Percentiles rank a stretch among this genome's conserved stretches.
These are phyloP conservation scores for Cornus suecica DNA, from an alignment of 148 eudicot genomes.

Conservation along the genomic window DNA sequence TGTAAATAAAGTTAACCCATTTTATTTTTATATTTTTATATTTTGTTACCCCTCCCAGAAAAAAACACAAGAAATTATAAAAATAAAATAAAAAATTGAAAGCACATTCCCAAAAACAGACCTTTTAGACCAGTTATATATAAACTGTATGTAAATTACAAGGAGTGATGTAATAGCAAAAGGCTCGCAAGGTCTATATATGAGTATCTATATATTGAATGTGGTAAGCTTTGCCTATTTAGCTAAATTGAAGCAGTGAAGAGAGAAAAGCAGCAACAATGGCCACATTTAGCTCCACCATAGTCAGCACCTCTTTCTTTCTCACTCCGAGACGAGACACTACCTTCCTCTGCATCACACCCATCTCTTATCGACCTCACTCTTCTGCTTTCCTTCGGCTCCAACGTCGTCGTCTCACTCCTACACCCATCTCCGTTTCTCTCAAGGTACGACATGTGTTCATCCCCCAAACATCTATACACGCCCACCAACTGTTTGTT, in stretches of 20 bases:
- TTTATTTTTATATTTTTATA: too few relatives aligned
- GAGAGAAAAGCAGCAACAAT: background rate
- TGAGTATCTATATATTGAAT: too few relatives aligned
- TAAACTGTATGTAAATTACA: too few relatives aligned
- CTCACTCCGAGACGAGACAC: constrained; percentile 5
- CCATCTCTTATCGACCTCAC: background rate
- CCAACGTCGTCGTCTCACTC: constrained; percentile 18
- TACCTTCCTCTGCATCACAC: background rate
- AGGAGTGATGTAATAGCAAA: too few relatives aligned
- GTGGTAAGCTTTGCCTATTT: background rate
- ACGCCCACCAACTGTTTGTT: constrained; percentile 40
- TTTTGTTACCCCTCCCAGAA: too few relatives aligned
- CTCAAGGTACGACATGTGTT: constrained; percentile 18
- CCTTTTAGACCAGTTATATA: too few relatives aligned
- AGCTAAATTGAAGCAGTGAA: background rate
- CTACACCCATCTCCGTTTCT: constrained; percentile 18
- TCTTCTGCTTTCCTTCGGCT: background rate
- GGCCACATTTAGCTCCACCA: background rate
- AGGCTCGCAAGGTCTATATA: too few relatives aligned
- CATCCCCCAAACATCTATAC: too few relatives aligned
- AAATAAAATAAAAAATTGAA: too few relatives aligned
- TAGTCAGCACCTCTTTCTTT: background rate
- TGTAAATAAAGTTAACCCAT: too few relatives aligned
- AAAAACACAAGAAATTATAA: too few relatives aligned
- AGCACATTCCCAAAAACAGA: too few relatives aligned